These are phyloP conservation scores for Solanum tarijense DNA, from an alignment of 257 asterid species.

Conservation along the genomic window DNA sequence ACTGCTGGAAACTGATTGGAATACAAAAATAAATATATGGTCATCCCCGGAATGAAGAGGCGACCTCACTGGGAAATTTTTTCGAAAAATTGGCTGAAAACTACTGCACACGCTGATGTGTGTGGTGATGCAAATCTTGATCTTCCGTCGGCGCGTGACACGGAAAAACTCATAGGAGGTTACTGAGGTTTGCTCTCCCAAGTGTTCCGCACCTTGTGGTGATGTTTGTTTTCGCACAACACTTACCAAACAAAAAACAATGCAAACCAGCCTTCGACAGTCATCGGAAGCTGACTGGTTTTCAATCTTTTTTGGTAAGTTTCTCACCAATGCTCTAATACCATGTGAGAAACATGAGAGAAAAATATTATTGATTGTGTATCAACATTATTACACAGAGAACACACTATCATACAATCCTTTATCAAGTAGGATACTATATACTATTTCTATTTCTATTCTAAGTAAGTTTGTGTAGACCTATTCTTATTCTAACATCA, in stretches of 20 bases:
- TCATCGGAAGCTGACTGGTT: background rate
- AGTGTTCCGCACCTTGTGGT: background rate
- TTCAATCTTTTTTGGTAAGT: too few relatives aligned
- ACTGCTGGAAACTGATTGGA: too few relatives aligned
- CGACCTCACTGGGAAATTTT: background rate
- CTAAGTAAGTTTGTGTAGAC: background rate
- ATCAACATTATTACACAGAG: background rate
- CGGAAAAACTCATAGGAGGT: background rate
- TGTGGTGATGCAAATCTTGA: background rate
- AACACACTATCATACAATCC: background rate
- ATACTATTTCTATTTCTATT: background rate
- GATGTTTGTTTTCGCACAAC: background rate
- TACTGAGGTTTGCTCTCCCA: background rate
- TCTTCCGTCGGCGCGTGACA: background rate
- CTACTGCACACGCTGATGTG: background rate
- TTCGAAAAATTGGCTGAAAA: background rate
- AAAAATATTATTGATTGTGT: background rate
- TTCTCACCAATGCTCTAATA: background rate
- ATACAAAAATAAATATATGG: too few relatives aligned
- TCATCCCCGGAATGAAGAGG: background rate
- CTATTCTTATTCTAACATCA: background rate
- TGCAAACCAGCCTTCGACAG: background rate
- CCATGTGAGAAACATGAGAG: background rate
- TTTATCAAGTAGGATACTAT: too few relatives aligned
- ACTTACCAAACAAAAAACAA: background rate